Evolutionary conservation across 345 rosid species (phyloP).

Genomic region (Ceriops tagal): DNA sequence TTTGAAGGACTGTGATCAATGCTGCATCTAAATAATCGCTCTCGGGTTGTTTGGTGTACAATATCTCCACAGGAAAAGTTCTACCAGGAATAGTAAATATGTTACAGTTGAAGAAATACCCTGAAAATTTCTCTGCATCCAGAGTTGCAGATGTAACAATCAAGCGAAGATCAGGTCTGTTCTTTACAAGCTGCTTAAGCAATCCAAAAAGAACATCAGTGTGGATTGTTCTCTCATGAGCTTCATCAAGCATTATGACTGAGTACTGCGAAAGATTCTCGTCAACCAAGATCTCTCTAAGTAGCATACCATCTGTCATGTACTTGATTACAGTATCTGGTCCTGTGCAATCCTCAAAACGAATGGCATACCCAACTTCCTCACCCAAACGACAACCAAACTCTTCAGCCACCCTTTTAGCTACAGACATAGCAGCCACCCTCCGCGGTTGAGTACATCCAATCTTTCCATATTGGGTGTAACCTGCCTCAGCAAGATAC

Average conservation of each 20-base stretch:
- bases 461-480: constrained; percentile 71
- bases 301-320: constrained; percentile 85
- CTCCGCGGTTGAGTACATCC: constrained; percentile 91
- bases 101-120: constrained; percentile 74
- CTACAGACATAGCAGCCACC: constrained; percentile 87
- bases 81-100: constrained; percentile 88
- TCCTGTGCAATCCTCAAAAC: constrained; percentile 91
- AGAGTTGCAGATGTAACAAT: constrained; percentile 84
- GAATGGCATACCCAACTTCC: constrained; percentile 84
- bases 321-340: constrained; percentile 86
- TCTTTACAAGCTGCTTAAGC: constrained; percentile 59
- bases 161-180: constrained; percentile 65
- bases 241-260: constrained; percentile 74
- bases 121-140: constrained; percentile 85
- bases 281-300: constrained; percentile 64
- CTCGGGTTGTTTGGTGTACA: constrained; percentile 78
- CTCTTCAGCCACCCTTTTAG: constrained; percentile 92
- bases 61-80: constrained; percentile 79
- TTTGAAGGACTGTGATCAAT: constrained; percentile 69
- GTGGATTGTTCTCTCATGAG: constrained; percentile 73
- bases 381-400: constrained; percentile 86
- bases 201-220: constrained; percentile 76
- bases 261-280: constrained; percentile 64
- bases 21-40: constrained; percentile 83
- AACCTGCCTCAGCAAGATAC: constrained; percentile 84